Conservation (phyloP, 2,329 filamentous ascomycete genomes). For the Beauveria asiatica region DNA sequence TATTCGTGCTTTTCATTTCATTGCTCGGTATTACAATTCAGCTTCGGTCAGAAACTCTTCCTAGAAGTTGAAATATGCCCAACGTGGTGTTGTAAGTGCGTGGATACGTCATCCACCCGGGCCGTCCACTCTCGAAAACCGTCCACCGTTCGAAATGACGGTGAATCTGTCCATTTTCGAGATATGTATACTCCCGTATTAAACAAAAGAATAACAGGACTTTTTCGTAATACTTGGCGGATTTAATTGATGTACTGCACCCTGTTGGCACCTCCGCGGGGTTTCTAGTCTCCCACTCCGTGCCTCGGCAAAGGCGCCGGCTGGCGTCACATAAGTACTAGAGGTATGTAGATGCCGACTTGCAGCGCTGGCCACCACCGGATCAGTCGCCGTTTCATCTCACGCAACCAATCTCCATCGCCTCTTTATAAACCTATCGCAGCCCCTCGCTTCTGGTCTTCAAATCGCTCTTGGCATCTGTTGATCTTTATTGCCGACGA, state of each 20-base stretch:
- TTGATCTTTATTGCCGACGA: not conserved
- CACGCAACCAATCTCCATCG: not conserved
- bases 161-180: no score
- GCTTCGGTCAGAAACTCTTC: no score
- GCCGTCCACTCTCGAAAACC: no score
- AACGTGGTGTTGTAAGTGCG: no score
- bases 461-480: not conserved
- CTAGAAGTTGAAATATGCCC: no score
- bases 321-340: not conserved
- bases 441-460: no score
- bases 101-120: no score
- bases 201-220: no score
- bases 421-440: not conserved
- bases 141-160: no score
- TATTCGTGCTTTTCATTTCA: no score
- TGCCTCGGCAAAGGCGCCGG: constrained; percentile 2
- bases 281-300: not conserved
- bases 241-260: not conserved
- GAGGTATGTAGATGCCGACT: not conserved
- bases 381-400: not conserved
- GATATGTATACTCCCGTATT: no score
- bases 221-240: not conserved
- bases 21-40: no score
- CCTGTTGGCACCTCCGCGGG: not conserved
- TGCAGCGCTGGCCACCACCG: not conserved